Percentiles rank a stretch among this genome's conserved stretches.
Conservation (phyloP, 768 basidiomycete genomes). For the Goffeauzyma gilvescens region DNA sequence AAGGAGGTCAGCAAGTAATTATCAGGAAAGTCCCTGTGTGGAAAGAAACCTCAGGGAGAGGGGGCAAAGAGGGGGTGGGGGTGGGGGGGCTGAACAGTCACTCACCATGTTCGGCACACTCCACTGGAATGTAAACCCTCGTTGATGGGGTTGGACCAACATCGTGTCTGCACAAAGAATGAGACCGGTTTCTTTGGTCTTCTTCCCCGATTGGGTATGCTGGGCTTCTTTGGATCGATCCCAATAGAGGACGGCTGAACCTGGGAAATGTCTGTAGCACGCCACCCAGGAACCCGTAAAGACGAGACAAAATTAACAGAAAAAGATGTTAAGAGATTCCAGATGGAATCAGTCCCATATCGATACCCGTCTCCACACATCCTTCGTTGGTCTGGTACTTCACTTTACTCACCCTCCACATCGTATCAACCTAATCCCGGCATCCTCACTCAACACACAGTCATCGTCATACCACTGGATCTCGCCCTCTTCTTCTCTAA, state of each 20-base stretch:
- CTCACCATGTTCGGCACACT: conserved; percentile 29
- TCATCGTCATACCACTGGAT: conserved; percentile 20
- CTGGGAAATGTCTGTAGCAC: conserved; percentile 23
- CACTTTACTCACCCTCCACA: conserved; percentile 26
- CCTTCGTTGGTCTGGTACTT: background rate
- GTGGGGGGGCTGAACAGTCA: too few relatives aligned
- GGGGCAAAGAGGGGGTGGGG: too few relatives aligned
- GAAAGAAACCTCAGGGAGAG: too few relatives aligned
- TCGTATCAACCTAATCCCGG: conserved; percentile 19
- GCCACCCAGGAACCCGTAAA: too few relatives aligned
- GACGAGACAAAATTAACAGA: too few relatives aligned
- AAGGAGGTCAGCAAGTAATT: background rate
- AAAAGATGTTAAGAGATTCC: background rate
- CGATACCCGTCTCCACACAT: too few relatives aligned
- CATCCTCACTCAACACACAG: conserved; percentile 11
- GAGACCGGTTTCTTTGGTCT: conserved; percentile 22
- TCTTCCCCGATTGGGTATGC: conserved; percentile 12
- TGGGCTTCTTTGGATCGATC: conserved; percentile 22
- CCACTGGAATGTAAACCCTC: conserved; percentile 27
- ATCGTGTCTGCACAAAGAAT: conserved; percentile 27
- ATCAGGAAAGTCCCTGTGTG: background rate
- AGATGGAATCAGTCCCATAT: background rate
- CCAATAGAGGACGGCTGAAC: conserved; percentile 27
- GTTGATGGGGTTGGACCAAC: conserved; percentile 28
- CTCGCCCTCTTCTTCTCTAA: conserved; percentile 13